Base-by-base conservation (phyloP, 768 basidiomycete genomes). In the Tulasnella sp. region DNA sequence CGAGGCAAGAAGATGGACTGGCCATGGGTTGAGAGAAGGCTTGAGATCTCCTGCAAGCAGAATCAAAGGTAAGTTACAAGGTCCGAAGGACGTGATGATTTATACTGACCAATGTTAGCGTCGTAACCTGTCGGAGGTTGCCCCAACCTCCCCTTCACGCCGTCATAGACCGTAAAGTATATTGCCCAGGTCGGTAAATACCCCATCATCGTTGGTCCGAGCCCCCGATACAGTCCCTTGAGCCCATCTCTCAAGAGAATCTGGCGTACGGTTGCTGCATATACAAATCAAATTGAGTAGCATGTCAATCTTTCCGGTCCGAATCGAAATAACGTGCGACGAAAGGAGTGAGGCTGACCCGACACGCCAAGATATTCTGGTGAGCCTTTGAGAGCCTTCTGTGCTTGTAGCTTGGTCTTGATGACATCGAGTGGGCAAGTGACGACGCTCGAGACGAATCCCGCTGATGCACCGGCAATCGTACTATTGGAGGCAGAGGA, bases 131-230 rank as follows among this genome's bases (percentile, higher is more conserved):
- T 84, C 6, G 90, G 89, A 40, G 86, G 85, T 79, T 90, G 89
- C 29, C 94, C 93, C 81, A 94, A 92, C 69, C 86, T 84, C 17
- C 88, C 88, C 86, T 99, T 99, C 84, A 98, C 93, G 77, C 92
- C 90, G 84, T 99, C 97, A 84, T 99, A 99, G 34, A 99, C 94
- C 29, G 95, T 90, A 83, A 99, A 99, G 83, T 98, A 99, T 80
- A 99, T 99, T 34, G 96, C 97, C 97, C 96, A 99, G 2, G 97
- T 99, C 29, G 97, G 97, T 52, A 99, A 89, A 84, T 99, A 99
- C 17, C 97, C 97, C 9, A 96, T 87, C 75, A 99, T 88, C 25
- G 97, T 99, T 17, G 97, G 97, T 25, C 97, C 96, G 25, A 99
- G 87, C n/a, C 97, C 97, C 54, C 97, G 90, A 84, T 99, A 99